phyloP scores from a whole-genome alignment of 352 stramenopile species.

The Thraustochytrium striatum region DNA sequence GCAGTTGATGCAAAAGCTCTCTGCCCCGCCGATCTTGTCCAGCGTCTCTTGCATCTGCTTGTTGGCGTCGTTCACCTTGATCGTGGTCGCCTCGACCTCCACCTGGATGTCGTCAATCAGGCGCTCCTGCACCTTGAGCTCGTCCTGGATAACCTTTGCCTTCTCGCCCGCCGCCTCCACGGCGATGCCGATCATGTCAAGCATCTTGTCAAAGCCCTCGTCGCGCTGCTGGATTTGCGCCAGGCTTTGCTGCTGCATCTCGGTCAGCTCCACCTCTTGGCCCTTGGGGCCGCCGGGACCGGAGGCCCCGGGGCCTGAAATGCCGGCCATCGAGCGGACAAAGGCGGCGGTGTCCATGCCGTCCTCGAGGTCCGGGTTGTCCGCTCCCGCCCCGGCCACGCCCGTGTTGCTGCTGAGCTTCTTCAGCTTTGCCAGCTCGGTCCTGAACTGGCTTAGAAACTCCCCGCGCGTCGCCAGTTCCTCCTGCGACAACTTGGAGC shows the following conservation, averaged over 20 bases:
- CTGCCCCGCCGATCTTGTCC: constrained; percentile 24
- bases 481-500: constrained; percentile 11
- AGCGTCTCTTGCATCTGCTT: constrained; percentile 43
- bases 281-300: background rate
- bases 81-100: background rate
- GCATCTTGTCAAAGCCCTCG: constrained; percentile 39
- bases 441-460: constrained; percentile 41
- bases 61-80: constrained; percentile 45
- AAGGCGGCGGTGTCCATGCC: constrained; percentile 34
- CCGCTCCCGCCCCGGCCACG: background rate
- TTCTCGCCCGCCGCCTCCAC: constrained; percentile 43
- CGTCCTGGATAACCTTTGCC: constrained; percentile 43
- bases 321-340: constrained; percentile 13
- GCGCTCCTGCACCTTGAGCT: constrained; percentile 38
- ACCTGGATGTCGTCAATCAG: constrained; percentile 44
- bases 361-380: background rate
- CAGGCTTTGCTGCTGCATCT: constrained; percentile 43
- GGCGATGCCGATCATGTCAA: constrained; percentile 36
- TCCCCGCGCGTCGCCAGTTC: constrained; percentile 30
- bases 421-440: constrained; percentile 17
- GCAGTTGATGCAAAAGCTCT: constrained; percentile 47
- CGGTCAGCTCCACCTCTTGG: constrained; percentile 1
- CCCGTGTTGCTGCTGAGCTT: constrained; percentile 7
- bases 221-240: constrained; percentile 35
- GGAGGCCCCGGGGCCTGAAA: background rate